Conservation (phyloP, 139 green algal genomes). For the Chlamydomonas sp. region DNA sequence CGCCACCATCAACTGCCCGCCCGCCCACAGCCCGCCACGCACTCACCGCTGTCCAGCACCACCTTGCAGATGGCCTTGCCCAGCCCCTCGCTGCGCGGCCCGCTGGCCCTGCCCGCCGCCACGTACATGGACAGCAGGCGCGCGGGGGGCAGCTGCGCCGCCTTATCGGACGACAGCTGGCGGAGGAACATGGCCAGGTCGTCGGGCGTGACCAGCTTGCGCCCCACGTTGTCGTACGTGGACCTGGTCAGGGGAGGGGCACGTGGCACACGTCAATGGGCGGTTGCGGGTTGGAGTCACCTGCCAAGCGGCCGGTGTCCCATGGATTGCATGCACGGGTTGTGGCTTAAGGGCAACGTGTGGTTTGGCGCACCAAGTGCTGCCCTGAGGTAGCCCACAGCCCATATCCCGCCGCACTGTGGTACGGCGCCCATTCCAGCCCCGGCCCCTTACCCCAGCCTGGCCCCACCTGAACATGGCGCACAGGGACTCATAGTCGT, state of each 20-base stretch:
- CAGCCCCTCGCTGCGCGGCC: not conserved
- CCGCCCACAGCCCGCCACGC: too few species aligned
- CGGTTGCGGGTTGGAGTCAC: not conserved
- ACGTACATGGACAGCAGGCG: slow-evolving; percentile 8
- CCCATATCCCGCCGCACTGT: too few species aligned
- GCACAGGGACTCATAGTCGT: slow-evolving; percentile 41
- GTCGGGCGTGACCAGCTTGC: slow-evolving; percentile 29
- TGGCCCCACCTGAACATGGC: not conserved
- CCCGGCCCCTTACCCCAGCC: too few species aligned
- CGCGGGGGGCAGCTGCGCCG: slow-evolving; percentile 1
- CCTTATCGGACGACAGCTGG: slow-evolving; percentile 20
- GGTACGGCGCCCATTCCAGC: too few species aligned
- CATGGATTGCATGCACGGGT: too few species aligned
- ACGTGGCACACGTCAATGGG: not conserved
- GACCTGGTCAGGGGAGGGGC: not conserved
- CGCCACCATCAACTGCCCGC: not conserved
- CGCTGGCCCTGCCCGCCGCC: slow-evolving; percentile 7
- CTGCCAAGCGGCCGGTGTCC: not conserved
- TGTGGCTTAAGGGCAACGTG: too few species aligned
- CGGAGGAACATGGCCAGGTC: slow-evolving; percentile 24
- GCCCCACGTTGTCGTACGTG: slow-evolving; percentile 6
- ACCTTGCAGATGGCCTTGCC: slow-evolving; percentile 7
- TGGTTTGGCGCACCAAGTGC: too few species aligned
- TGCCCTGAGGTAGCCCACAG: too few species aligned
- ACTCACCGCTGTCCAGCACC: slow-evolving; percentile 32